Conservation (phyloP, 306 rosid genomes). For the Prunus mira region DNA sequence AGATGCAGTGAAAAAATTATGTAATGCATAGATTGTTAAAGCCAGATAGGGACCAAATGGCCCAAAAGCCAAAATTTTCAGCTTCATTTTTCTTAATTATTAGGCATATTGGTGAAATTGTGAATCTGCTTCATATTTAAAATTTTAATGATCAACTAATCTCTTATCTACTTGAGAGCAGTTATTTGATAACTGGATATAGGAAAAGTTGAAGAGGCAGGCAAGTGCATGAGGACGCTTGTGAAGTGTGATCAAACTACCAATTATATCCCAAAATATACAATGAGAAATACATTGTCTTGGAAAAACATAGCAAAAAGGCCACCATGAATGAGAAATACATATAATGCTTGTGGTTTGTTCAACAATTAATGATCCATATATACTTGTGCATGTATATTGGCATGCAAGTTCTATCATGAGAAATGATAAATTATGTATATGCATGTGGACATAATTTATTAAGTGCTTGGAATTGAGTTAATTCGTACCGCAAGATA, state of each 20-base stretch:
- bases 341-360: background rate
- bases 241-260: background rate
- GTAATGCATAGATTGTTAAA: background rate
- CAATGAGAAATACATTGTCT: background rate
- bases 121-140: background rate
- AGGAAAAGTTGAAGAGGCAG: background rate
- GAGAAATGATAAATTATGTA: background rate
- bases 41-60: no score
- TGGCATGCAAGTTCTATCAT: no score
- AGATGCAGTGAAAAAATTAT: background rate
- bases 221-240: background rate
- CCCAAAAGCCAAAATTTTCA: no score
- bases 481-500: conserved; percentile 41
- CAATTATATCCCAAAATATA: background rate
- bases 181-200: background rate
- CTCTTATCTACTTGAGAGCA: no score
- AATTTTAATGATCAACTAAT: background rate
- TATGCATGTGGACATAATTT: background rate
- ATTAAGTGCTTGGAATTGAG: background rate
- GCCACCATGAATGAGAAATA: background rate
- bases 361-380: background rate
- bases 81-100: background rate
- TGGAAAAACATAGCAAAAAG: background rate
- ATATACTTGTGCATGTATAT: no score
- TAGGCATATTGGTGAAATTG: background rate